phyloP scores from a whole-genome alignment of 148 eudicot genomes.

The Chenopodium formosanum region DNA sequence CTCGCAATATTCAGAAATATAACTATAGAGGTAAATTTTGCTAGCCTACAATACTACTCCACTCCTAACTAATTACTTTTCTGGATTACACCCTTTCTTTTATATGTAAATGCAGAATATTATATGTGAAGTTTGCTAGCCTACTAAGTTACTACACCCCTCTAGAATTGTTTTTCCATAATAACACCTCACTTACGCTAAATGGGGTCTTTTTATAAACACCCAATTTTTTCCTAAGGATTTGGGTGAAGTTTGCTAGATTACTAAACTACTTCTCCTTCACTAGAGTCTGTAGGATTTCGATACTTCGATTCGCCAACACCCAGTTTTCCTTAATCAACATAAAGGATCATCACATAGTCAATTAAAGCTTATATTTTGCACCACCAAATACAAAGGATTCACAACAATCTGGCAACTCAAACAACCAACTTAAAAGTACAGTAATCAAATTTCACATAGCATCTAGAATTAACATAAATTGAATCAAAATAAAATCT shows the following conservation, averaged over 20 bases:
- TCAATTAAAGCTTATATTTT: not conserved
- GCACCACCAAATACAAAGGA: not conserved
- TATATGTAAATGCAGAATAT: not conserved
- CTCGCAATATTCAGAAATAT: not conserved
- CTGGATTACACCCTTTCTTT: too few relatives aligned
- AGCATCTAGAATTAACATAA: not conserved
- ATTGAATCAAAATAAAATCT: not conserved
- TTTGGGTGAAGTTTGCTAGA: not conserved
- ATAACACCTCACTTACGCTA: not conserved
- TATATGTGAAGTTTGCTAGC: not conserved
- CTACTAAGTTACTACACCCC: not conserved
- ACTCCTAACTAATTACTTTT: not conserved
- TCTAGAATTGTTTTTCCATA: not conserved
- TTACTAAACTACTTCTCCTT: not conserved
- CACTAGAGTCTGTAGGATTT: not conserved
- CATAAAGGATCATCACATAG: not conserved
- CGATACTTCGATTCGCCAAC: not conserved
- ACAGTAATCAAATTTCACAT: not conserved
- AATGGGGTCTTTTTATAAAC: too few relatives aligned
- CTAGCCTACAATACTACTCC: not conserved
- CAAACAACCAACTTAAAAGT: not conserved
- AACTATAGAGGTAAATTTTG: not conserved
- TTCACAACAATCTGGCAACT: not conserved
- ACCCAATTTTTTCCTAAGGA: not conserved
- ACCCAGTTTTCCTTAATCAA: not conserved